Percentiles rank a stretch among this genome's conserved stretches.
These are phyloP conservation scores for Bondarzewia mesenterica DNA, from an alignment of 1,284 basidiomycete genomes.

Conservation along the genomic window DNA sequence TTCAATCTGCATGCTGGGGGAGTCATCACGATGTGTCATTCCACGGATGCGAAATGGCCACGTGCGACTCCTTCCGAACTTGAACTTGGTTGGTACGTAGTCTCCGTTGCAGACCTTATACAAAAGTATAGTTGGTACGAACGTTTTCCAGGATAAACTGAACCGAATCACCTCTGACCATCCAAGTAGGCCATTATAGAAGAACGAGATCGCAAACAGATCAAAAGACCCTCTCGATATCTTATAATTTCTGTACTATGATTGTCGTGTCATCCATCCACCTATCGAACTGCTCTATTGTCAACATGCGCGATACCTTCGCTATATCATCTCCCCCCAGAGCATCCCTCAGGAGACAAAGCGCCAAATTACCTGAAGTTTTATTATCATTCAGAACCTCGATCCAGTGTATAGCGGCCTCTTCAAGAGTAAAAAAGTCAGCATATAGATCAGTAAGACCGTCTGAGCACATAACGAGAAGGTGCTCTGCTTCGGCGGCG, in stretches of 20 bases:
- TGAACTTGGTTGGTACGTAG: too few relatives aligned
- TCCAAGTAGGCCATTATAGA: too few relatives aligned
- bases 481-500: neutral
- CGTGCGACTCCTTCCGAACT: too few relatives aligned
- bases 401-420: slow-evolving; percentile 2
- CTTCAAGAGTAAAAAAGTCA: neutral
- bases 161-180: too few relatives aligned
- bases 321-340: slow-evolving; percentile 18
- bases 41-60: too few relatives aligned
- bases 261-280: slow-evolving; percentile 25
- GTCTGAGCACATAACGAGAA: slow-evolving; percentile 17
- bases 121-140: too few relatives aligned
- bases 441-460: slow-evolving; percentile 16
- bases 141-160: too few relatives aligned
- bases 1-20: too few relatives aligned
- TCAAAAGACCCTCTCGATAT: neutral
- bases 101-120: too few relatives aligned
- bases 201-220: too few relatives aligned
- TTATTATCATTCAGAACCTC: slow-evolving; percentile 3
- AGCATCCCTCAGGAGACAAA: slow-evolving; percentile 19
- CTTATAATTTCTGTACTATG: slow-evolving; percentile 17
- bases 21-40: too few relatives aligned
- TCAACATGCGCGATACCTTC: slow-evolving; percentile 17
- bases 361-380: slow-evolving; percentile 14
- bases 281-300: slow-evolving; percentile 15